Base-by-base conservation (phyloP, 805 yeast species). In the Starmerella asiatica region DNA sequence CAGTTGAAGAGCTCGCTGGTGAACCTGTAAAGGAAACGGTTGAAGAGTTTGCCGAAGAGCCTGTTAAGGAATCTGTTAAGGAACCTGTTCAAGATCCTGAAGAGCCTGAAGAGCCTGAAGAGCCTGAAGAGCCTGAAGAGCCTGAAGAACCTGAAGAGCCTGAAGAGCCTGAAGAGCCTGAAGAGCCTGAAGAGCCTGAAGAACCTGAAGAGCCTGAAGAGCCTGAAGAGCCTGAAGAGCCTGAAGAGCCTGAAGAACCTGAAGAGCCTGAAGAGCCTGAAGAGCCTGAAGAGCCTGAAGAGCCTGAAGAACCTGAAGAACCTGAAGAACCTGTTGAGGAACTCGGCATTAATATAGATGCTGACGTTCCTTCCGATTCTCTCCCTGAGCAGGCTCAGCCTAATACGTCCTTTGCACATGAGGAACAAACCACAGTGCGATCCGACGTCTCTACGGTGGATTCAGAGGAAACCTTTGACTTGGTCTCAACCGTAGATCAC, bases 401-500 rank as follows among this genome's bases (percentile, higher is more conserved):
- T n/a, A n/a, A n/a, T n/a, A n/a, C n/a, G n/a, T n/a, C n/a, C n/a
- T n/a, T n/a, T n/a, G n/a, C n/a, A n/a, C n/a, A n/a, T n/a, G n/a
- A n/a, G n/a, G n/a, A 20, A 38, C 17, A 17, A 33, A 15, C 30
- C 29, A 26, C 29, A 19, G 38, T 33, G 14, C 34, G 32, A 14
- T 12, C 20, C 29, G 14, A 29, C 33, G 29, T 19, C 9, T 31
- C 31, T 6, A 24, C 36, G 14, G n/a, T 20, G 17, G 30, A 27
- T 26, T 14, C 32, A 20, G 17, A 8, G 14, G 14, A 21, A 11
- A 17, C 28, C 11, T 29, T 8, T 6, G 23, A 29, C 15, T 33
- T 32, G 8, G 27, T 17, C 30, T 26, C 37, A n/a, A 32, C 26
- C 26, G 36, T 24, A 19, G 42, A n/a, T n/a, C n/a, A n/a, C n/a